Percentiles rank a stretch among this genome's conserved stretches.
phyloP scores from a whole-genome alignment of 345 rosid species.

The Kernera saxatilis region DNA sequence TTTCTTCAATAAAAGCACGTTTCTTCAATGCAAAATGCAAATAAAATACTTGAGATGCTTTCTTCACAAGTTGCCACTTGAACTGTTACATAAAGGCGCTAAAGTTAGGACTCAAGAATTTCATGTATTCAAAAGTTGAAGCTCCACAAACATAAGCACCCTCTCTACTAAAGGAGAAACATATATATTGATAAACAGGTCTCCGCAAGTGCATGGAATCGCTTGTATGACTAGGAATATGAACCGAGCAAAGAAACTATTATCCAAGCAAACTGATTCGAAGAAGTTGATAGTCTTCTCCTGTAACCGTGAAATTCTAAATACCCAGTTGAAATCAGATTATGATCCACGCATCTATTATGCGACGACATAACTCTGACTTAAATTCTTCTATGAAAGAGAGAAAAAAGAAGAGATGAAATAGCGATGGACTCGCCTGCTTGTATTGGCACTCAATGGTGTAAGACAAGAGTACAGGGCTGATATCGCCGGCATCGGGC shows the following conservation, averaged over 20 bases:
- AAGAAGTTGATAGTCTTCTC: background rate
- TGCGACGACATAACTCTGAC: background rate
- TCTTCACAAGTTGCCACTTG: conserved; percentile 84
- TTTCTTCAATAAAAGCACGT: conserved; percentile 87
- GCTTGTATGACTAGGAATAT: background rate
- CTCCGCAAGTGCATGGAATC: background rate
- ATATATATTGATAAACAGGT: background rate
- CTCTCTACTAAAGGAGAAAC: conserved; percentile 1
- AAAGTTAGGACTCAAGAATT: conserved; percentile 2
- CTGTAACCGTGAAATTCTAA: background rate
- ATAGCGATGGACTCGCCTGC: conserved; percentile 46
- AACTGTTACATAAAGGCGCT: conserved; percentile 45
- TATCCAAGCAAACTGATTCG: background rate
- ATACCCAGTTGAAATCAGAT: background rate
- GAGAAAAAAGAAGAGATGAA: background rate
- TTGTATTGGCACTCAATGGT: conserved; percentile 82
- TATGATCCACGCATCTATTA: background rate
- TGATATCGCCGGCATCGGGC: conserved; percentile 87
- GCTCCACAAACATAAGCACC: background rate
- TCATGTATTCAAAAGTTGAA: background rate
- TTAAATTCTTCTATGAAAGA: background rate
- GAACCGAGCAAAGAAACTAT: background rate
- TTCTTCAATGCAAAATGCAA: conserved; percentile 90
- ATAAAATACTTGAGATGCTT: conserved; percentile 84
- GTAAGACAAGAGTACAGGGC: conserved; percentile 76